Conservation (phyloP, 768 basidiomycete species). For the Mycena rebaudengoi region DNA sequence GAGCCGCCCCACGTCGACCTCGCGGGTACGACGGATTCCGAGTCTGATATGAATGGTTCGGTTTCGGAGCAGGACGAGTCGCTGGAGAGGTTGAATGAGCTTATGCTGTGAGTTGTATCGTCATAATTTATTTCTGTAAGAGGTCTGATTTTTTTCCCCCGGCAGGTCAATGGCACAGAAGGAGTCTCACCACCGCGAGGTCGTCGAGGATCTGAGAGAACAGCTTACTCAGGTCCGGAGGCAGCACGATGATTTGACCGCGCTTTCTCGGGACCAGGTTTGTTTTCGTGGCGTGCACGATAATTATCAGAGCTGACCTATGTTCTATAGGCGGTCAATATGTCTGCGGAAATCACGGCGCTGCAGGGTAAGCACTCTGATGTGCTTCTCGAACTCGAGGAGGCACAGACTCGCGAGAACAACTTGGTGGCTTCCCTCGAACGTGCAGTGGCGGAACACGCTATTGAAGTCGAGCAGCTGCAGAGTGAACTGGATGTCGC, state of each 20-base stretch:
- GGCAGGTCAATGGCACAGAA: conserved; percentile 97
- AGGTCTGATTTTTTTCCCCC: conserved; percentile 21
- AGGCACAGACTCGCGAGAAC: conserved; percentile 63
- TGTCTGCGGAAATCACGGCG: conserved; percentile 87
- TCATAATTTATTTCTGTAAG: conserved; percentile 4
- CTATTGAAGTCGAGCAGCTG: conserved; percentile 56
- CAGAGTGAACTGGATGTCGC: conserved; percentile 58
- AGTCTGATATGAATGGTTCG: conserved; percentile 45
- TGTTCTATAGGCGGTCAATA: conserved; percentile 72
- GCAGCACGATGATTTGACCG: conserved; percentile 83
- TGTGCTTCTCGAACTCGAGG: conserved; percentile 60
- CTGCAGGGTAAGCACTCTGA: conserved; percentile 69
- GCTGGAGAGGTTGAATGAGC: conserved; percentile 83
- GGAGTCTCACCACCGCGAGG: conserved; percentile 87
- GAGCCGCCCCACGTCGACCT: conserved; percentile 41
- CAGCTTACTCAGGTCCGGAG: conserved; percentile 76
- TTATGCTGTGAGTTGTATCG: conserved; percentile 79
- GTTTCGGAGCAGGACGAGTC: conserved; percentile 72
- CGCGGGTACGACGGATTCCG: conserved; percentile 43
- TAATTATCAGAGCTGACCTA: background rate
- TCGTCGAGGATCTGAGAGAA: conserved; percentile 73
- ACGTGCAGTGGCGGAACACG: conserved; percentile 58
- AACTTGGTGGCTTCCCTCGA: conserved; percentile 61
- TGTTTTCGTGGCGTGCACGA: conserved; percentile 21
- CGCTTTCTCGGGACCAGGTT: conserved; percentile 88